A percentile compares a stretch with the other conserved stretches of the same genome.
phyloP scores from a whole-genome alignment of 192 early-diverging fungal species.

The Rhizophlyctis rosea region DNA sequence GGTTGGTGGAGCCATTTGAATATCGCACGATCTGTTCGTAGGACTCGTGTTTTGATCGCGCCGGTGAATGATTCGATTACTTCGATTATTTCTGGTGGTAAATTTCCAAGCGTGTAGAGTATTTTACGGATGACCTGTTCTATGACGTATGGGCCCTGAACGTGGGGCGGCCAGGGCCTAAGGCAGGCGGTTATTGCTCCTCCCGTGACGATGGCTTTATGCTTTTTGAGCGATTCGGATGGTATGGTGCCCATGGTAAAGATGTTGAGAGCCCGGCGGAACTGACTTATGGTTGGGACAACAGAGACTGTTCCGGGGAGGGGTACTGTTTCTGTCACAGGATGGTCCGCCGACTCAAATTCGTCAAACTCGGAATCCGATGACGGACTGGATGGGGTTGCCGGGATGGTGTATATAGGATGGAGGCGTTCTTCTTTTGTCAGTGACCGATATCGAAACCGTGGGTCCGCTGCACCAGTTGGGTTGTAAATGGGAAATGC shows the following conservation, averaged over 20 bases:
- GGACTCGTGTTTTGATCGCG: background rate
- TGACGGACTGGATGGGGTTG: background rate
- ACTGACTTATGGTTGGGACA: constrained; percentile 16
- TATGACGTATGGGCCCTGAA: constrained; percentile 11
- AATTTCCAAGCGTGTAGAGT: background rate
- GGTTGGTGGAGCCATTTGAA: constrained; percentile 18
- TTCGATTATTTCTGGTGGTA: constrained; percentile 21
- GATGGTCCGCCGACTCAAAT: background rate
- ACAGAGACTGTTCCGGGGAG: constrained; percentile 21
- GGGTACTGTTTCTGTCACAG: too few species aligned
- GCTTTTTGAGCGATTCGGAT: constrained; percentile 4
- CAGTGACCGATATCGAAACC: constrained; percentile 7
- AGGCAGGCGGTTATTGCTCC: constrained; percentile 29
- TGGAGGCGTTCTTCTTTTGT: constrained; percentile 7
- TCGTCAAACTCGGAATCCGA: background rate
- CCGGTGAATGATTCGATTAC: constrained; percentile 13
- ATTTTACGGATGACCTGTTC: constrained; percentile 7
- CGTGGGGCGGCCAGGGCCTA: constrained; percentile 22
- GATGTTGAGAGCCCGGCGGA: constrained; percentile 19
- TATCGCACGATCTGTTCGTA: constrained; percentile 2
- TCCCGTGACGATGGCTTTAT: constrained; percentile 23
- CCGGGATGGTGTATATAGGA: constrained; percentile 1
- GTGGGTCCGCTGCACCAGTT: background rate
- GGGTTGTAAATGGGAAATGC: background rate
- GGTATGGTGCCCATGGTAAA: constrained; percentile 29